Conservation (phyloP, 139 green algal species). For the Tetradesmus lagerheimii region DNA sequence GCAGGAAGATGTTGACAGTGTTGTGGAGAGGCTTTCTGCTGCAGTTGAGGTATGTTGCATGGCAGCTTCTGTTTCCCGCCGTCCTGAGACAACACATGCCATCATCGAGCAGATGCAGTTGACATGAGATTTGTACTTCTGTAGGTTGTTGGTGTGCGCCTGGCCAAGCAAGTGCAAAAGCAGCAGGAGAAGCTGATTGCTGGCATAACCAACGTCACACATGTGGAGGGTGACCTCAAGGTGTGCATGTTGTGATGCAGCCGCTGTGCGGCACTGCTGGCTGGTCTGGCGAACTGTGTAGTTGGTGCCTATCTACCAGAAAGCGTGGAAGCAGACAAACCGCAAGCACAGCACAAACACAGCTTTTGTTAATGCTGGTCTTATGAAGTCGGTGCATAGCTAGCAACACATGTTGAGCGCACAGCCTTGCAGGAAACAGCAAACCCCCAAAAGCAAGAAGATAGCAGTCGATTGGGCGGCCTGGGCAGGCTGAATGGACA, state of each 20-base stretch:
- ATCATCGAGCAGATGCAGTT: no score
- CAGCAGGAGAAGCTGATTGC: slow-evolving; percentile 69
- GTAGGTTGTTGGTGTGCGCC: slow-evolving; percentile 65
- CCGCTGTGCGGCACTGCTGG: no score
- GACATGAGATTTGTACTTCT: background rate
- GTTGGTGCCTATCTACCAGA: background rate
- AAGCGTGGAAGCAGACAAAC: background rate
- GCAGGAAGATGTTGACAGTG: slow-evolving; percentile 65
- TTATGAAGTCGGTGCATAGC: no score
- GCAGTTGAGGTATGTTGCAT: slow-evolving; percentile 63
- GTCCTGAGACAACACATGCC: background rate
- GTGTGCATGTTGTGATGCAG: background rate
- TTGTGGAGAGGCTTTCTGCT: slow-evolving; percentile 64
- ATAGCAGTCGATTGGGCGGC: no score
- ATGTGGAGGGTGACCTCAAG: slow-evolving; percentile 58
- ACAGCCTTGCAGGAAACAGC: no score
- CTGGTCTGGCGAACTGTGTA: no score
- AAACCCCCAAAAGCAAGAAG: no score
- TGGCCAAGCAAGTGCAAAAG: slow-evolving; percentile 67
- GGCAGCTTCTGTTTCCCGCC: background rate
- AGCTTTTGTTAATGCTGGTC: no score
- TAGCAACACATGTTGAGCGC: no score
- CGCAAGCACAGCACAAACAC: background rate
- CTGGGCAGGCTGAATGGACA: no score
- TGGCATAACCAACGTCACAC: slow-evolving; percentile 57